A percentile compares a stretch with the other conserved stretches of the same genome.
phyloP scores from a whole-genome alignment of 352 stramenopile species.

The Pelagophyceae sp. region DNA sequence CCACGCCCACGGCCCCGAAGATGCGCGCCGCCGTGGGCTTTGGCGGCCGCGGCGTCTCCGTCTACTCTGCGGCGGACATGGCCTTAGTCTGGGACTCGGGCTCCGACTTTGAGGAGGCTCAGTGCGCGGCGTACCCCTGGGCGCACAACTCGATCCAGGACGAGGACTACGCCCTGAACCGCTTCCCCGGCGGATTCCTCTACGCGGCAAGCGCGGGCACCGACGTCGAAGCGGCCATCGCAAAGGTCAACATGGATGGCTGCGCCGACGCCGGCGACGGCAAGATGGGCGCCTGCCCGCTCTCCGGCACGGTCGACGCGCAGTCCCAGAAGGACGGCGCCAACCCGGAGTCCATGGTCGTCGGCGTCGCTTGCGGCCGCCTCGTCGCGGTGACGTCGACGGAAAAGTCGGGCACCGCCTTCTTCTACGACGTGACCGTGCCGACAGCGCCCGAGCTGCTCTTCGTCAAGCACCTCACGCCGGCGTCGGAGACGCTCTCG shows the following conservation, averaged over 20 bases:
- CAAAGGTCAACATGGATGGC: slow-evolving; percentile 42
- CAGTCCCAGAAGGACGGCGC: slow-evolving; percentile 33
- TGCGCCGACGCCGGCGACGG: slow-evolving; percentile 38
- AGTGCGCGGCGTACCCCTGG: slow-evolving; percentile 34
- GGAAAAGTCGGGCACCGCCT: slow-evolving; percentile 35
- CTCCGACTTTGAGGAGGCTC: slow-evolving; percentile 34
- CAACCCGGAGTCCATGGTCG: slow-evolving; percentile 25
- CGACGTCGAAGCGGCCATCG: slow-evolving; percentile 29
- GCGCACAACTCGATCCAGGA: slow-evolving; percentile 41
- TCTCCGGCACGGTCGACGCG: slow-evolving; percentile 37
- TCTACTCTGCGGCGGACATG: slow-evolving; percentile 30
- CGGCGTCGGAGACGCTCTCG: slow-evolving; percentile 34
- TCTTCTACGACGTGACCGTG: slow-evolving; percentile 36
- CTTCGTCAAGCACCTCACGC: slow-evolving; percentile 36
- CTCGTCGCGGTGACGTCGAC: slow-evolving; percentile 20
- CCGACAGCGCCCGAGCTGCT: slow-evolving; percentile 25
- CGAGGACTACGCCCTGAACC: slow-evolving; percentile 32
- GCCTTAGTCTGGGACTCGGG: slow-evolving; percentile 34
- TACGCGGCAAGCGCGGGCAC: slow-evolving; percentile 26
- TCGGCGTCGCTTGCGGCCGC: slow-evolving; percentile 14
- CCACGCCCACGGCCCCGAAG: slow-evolving; percentile 27
- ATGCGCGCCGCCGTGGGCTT: slow-evolving; percentile 36
- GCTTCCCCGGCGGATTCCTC: slow-evolving; percentile 27
- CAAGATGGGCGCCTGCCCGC: slow-evolving; percentile 33
- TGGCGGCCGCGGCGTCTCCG: slow-evolving; percentile 35